Base-by-base conservation (phyloP, 2,329 filamentous ascomycete species). In the Tolypocladium inflatum region DNA sequence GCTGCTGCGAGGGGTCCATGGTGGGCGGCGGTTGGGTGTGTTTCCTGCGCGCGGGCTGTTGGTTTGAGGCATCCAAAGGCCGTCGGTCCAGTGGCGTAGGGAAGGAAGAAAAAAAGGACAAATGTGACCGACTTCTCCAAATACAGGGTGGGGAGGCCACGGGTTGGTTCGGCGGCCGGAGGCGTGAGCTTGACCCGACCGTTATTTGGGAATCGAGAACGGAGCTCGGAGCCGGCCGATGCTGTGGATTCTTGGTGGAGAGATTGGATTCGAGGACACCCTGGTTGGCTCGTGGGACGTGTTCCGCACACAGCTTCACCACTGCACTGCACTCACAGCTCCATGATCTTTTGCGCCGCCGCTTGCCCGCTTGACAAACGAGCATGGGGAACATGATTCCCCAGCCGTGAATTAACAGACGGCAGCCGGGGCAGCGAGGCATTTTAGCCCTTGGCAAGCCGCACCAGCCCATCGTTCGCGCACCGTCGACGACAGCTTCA, bases 1-100 rank as follows among this genome's bases (percentile, higher is more conserved):
- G 60, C 48, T 72, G 67, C 42, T 67, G 65, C 11, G 63, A 52
- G 56, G 64, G 57, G 50, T 62, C 59, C 63, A 69, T 68, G 38
- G 43, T 58, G 53, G 37, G 55, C 17, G 52, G 57, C 17, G 30
- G 9, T 50, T 30, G 17, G 17, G 45, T 30, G 30, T 17, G 26
- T 2, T 17, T n/a, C 7, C 45, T 50, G 26, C 30, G 26, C 45
- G 48, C 19, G 19, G 33, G 19, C 30, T 6, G 19, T 15, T 30
- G 10, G 30, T 9, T n/a, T 10, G 8, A 48, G 13, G 30, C 19
- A 35, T 33, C 17, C 26, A 35, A 9, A 9, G 17, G 48, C 35
- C 13, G 8, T n/a, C 26, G 13, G 33, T 37, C 23, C 23, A 19
- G 21, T 26, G 30, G 26, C 13, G 37, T 23, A 19, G 37, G 19